Evolutionary conservation across 2,329 filamentous ascomycete species (phyloP).

Genomic region (Ophiobolus disseminans): DNA sequence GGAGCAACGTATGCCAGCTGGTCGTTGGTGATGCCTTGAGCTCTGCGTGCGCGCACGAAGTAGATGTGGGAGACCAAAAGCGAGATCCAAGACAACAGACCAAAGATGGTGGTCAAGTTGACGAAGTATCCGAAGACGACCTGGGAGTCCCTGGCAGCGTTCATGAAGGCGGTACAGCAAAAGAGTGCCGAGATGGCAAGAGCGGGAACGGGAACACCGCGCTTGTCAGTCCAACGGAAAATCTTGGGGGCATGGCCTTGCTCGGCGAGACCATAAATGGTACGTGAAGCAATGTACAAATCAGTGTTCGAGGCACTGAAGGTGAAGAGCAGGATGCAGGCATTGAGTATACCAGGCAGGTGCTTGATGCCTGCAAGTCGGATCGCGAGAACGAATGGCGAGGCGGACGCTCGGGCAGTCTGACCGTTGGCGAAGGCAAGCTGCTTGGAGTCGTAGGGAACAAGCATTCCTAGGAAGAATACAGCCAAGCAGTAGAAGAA

Average conservation of each 20-base stretch:
- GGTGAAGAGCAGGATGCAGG: slow-evolving; percentile 75
- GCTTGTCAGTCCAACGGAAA: slow-evolving; percentile 73
- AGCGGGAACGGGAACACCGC: slow-evolving; percentile 73
- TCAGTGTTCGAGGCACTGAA: slow-evolving; percentile 81
- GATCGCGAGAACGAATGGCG: slow-evolving; percentile 79
- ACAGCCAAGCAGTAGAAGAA: slow-evolving; percentile 80
- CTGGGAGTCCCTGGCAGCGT: slow-evolving; percentile 51
- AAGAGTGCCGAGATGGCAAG: slow-evolving; percentile 68
- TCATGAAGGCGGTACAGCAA: slow-evolving; percentile 70
- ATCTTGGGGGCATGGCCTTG: slow-evolving; percentile 75
- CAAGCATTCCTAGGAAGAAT: slow-evolving; percentile 76
- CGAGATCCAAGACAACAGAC: slow-evolving; percentile 57
- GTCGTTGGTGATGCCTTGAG: slow-evolving; percentile 54
- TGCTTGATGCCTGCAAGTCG: slow-evolving; percentile 66
- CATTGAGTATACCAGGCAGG: slow-evolving; percentile 74
- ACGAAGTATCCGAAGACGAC: slow-evolving; percentile 58
- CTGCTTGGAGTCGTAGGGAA: slow-evolving; percentile 71
- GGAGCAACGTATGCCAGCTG: slow-evolving; percentile 68
- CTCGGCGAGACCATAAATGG: slow-evolving; percentile 74
- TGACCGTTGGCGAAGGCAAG: slow-evolving; percentile 66
- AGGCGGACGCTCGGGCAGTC: slow-evolving; percentile 61
- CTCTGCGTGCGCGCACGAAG: slow-evolving; percentile 55
- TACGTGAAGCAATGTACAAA: slow-evolving; percentile 76
- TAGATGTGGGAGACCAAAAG: slow-evolving; percentile 59
- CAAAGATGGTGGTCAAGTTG: slow-evolving; percentile 53